Conservation (phyloP, 2,329 filamentous ascomycete genomes). For the Stachybotrys elegans region DNA sequence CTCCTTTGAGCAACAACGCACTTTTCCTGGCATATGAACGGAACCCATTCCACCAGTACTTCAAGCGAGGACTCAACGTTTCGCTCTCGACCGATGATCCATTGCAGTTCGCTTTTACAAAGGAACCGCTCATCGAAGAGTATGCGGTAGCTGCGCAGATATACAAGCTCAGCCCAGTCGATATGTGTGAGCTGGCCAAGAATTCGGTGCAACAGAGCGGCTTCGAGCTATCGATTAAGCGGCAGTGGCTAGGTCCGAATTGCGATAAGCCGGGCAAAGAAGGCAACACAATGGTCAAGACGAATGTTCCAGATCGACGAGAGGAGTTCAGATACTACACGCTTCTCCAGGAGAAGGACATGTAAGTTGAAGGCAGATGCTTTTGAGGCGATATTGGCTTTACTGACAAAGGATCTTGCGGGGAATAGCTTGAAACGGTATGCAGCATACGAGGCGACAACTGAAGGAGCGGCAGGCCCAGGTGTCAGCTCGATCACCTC, state of each 20-base stretch:
- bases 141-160: conserved; percentile 98
- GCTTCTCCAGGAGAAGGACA: conserved; percentile 72
- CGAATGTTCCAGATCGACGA: conserved; percentile 89
- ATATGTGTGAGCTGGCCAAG: conserved; percentile 98
- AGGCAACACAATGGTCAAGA: conserved; percentile 92
- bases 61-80: conserved; percentile 89
- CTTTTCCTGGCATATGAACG: conserved; percentile 94
- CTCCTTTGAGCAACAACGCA: conserved; percentile 96
- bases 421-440: conserved; percentile 42
- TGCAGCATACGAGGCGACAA: conserved; percentile 26
- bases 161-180: conserved; percentile 92
- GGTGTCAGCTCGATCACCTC: too few species aligned
- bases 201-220: conserved; percentile 94
- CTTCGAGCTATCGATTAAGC: conserved; percentile 84
- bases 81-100: conserved; percentile 96
- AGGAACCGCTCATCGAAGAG: conserved; percentile 95
- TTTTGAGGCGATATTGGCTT: too few species aligned
- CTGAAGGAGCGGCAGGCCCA: conserved; percentile 12
- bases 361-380: conserved; percentile 56
- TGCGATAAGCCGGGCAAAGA: conserved; percentile 73
- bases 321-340: conserved; percentile 89
- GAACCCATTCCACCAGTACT: conserved; percentile 94
- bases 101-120: conserved; percentile 96
- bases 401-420: background rate
- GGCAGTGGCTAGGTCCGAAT: conserved; percentile 80